These are phyloP conservation scores for Bolboschoenoplectus hybrid DNA, from an alignment of 202 grass and related monocot species.

Conservation along the genomic window DNA sequence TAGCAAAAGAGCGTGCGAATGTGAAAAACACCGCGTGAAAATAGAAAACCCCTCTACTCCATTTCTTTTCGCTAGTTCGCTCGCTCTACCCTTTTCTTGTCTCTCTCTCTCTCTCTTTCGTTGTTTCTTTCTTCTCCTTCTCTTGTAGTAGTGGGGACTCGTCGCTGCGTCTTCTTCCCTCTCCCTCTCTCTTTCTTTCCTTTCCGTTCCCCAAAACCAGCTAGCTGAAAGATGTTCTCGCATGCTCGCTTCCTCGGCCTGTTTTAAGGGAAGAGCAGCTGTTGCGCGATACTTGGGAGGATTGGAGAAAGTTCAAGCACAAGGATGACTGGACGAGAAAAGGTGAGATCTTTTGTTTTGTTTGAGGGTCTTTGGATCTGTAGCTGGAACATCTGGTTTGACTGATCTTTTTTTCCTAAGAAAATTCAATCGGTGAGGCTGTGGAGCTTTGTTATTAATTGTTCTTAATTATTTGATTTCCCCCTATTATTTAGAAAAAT, in stretches of 20 bases:
- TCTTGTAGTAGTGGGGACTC: no score
- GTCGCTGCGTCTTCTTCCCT: no score
- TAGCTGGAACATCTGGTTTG: not conserved
- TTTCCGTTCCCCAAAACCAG: not conserved
- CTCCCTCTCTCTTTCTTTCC: no score
- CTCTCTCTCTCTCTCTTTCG: not conserved
- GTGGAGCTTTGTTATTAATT: not conserved
- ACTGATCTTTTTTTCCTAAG: not conserved
- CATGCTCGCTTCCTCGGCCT: not conserved
- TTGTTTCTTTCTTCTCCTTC: not conserved
- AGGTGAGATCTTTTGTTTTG: slow-evolving; percentile 38
- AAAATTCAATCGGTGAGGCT: not conserved
- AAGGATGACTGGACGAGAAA: slow-evolving; percentile 31
- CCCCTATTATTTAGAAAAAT: not conserved
- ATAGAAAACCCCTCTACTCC: not conserved
- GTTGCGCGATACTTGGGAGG: not conserved
- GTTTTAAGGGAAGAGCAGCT: not conserved
- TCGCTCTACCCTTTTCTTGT: not conserved
- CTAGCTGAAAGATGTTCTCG: not conserved
- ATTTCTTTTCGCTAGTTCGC: not conserved
- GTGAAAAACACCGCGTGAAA: slow-evolving; percentile 18
- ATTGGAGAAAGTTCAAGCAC: not conserved
- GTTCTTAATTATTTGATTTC: not conserved
- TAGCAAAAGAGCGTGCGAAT: not conserved
- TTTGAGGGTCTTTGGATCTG: slow-evolving; percentile 25